These are phyloP conservation scores for Fusarium sp. DNA, from an alignment of 2,329 filamentous ascomycete species.

Conservation along the genomic window DNA sequence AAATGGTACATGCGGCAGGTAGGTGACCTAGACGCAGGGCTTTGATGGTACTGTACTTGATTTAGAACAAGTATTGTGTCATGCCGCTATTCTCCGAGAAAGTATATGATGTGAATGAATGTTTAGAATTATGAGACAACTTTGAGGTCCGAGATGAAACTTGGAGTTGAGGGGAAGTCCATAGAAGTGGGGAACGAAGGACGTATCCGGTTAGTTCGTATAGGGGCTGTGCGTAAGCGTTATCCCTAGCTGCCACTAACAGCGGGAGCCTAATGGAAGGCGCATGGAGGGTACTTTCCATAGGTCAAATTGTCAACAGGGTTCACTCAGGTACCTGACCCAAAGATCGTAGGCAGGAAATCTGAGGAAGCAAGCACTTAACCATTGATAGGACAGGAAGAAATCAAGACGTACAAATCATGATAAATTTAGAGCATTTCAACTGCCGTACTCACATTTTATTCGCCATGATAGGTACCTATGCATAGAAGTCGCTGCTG, in stretches of 20 bases:
- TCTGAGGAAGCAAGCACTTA: constrained; percentile 11
- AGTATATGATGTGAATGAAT: not conserved
- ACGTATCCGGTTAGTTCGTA: constrained; percentile 15
- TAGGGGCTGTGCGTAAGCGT: constrained; percentile 6
- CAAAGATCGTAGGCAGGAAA: not conserved
- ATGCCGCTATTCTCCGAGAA: not conserved
- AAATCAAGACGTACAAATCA: not conserved
- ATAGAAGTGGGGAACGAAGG: constrained; percentile 7
- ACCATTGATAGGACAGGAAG: constrained; percentile 11
- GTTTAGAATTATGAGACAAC: constrained; percentile 2
- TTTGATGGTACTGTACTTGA: not conserved
- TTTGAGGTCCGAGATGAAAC: constrained; percentile 27
- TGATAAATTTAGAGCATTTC: not conserved
- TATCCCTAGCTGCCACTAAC: constrained; percentile 20
- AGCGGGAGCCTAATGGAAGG: constrained; percentile 20
- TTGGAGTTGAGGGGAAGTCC: constrained; percentile 37
- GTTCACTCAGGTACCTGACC: not conserved
- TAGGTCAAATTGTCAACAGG: not conserved
- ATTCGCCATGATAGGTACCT: not conserved
- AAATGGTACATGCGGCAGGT: no score
- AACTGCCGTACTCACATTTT: not conserved
- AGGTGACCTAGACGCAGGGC: not conserved
- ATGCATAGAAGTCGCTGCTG: not conserved
- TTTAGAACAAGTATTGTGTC: not conserved
- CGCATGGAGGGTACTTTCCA: constrained; percentile 6